Conservation (phyloP, 1,139 yeast species). For the Hyphopichia pseudoburtonii region DNA sequence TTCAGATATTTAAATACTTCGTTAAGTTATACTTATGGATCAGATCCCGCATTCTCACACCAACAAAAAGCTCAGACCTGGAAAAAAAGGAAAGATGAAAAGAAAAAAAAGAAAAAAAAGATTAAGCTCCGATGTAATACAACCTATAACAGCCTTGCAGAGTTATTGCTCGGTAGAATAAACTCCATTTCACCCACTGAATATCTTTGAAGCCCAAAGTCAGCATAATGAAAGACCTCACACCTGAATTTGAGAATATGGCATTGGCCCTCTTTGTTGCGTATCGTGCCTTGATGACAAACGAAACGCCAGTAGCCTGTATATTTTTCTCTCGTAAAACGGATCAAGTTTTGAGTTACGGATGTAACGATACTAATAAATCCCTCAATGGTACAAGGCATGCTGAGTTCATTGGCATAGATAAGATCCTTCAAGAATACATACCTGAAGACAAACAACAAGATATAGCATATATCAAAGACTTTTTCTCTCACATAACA, state of each 20-base stretch:
- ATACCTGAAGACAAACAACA: constrained; percentile 14
- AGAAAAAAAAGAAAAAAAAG: too few species aligned
- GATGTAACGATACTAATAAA: constrained; percentile 87
- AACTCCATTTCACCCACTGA: too few species aligned
- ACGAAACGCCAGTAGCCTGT: constrained; percentile 78
- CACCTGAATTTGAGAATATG: constrained; percentile 33
- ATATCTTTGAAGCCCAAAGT: too few species aligned
- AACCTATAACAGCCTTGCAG: too few species aligned
- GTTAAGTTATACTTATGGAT: too few species aligned
- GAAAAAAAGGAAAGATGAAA: too few species aligned
- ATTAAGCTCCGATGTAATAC: too few species aligned
- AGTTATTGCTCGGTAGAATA: too few species aligned
- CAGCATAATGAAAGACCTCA: constrained; percentile 18
- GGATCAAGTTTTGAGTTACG: constrained; percentile 62
- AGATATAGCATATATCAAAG: constrained; percentile 15
- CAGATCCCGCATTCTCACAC: too few species aligned
- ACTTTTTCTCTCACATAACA: constrained; percentile 49
- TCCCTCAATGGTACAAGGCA: constrained; percentile 84
- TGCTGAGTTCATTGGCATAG: constrained; percentile 87
- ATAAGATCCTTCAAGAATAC: constrained; percentile 37
- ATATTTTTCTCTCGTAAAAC: constrained; percentile 53
- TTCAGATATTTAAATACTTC: too few species aligned
- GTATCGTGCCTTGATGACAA: constrained; percentile 40
- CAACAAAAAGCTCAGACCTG: too few species aligned
- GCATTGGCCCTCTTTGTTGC: constrained; percentile 42